Percentiles rank a stretch among this genome's conserved stretches.
phyloP scores from a whole-genome alignment of 2,329 filamentous ascomycete genomes.

The Pestalotiopsis fici region DNA sequence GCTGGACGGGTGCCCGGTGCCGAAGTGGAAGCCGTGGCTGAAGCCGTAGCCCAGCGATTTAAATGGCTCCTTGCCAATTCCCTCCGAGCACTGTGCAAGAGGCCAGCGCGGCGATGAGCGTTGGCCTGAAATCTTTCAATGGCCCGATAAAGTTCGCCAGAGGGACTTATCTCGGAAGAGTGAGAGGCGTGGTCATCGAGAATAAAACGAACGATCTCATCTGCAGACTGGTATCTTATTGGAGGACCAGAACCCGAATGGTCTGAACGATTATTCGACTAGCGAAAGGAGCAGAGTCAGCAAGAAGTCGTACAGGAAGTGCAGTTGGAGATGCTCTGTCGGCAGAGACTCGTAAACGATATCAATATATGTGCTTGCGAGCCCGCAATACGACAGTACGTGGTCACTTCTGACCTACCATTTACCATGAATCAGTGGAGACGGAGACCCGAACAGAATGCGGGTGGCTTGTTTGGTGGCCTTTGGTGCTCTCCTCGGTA shows the following conservation, averaged over 20 bases:
- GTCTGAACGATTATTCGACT: slow-evolving; percentile 31
- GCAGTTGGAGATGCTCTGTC: background rate
- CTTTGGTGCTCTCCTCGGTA: background rate
- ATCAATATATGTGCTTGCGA: background rate
- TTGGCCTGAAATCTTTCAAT: slow-evolving; percentile 42
- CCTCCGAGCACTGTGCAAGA: slow-evolving; percentile 19
- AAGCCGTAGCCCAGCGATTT: slow-evolving; percentile 26
- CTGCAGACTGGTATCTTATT: slow-evolving; percentile 26
- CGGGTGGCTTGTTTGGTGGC: background rate
- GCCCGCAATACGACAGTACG: background rate
- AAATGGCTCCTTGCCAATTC: slow-evolving; percentile 22
- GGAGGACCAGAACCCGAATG: slow-evolving; percentile 21
- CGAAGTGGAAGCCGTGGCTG: slow-evolving; percentile 12
- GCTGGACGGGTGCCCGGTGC: slow-evolving; percentile 12
- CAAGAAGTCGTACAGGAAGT: background rate
- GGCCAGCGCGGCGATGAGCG: slow-evolving; percentile 23
- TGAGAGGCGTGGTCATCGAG: slow-evolving; percentile 36
- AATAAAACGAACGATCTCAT: slow-evolving; percentile 37
- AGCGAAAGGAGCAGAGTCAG: background rate
- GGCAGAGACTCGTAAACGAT: background rate
- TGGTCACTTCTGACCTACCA: background rate
- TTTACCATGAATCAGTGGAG: slow-evolving; percentile 9
- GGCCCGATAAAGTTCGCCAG: slow-evolving; percentile 42
- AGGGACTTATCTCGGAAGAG: slow-evolving; percentile 38
- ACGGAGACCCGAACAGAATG: background rate